Evolutionary conservation across 805 yeast species (phyloP).

Genomic region (Wickerhamiella brachini): DNA sequence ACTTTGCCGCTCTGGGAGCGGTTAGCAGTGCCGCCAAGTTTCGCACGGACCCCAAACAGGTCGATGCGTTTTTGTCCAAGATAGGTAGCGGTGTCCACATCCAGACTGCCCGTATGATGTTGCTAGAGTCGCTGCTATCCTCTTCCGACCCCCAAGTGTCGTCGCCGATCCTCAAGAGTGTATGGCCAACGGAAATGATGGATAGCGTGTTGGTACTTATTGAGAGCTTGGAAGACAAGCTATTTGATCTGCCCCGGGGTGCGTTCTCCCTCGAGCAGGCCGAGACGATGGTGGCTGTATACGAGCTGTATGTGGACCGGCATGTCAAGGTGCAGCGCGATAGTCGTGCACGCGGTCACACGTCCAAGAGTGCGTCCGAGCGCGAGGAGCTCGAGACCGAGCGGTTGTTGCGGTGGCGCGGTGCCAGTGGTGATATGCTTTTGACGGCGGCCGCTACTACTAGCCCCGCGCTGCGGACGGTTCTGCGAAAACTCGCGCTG

Average conservation of each 20-base stretch:
- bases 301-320: constrained; percentile 16
- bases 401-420: background rate
- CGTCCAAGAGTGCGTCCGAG: constrained; percentile 14
- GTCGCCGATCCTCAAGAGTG: constrained; percentile 8
- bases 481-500: constrained; percentile 9
- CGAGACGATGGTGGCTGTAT: constrained; percentile 10
- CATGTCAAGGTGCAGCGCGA: constrained; percentile 7
- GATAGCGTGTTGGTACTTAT: background rate
- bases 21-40: constrained; percentile 7
- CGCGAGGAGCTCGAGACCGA: constrained; percentile 16
- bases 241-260: background rate
- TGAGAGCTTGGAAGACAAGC: constrained; percentile 1
- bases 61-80: constrained; percentile 17
- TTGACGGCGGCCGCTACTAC: background rate
- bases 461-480: background rate
- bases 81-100: constrained; percentile 26
- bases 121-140: constrained; percentile 16
- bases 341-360: background rate
- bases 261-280: background rate
- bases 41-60: constrained; percentile 10
- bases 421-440: background rate
- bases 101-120: constrained; percentile 26
- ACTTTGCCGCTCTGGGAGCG: constrained; percentile 19
- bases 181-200: background rate
- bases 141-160: background rate